phyloP scores from a whole-genome alignment of 495 filamentous ascomycete genomes.

The Hyaloscypha bicolor region DNA sequence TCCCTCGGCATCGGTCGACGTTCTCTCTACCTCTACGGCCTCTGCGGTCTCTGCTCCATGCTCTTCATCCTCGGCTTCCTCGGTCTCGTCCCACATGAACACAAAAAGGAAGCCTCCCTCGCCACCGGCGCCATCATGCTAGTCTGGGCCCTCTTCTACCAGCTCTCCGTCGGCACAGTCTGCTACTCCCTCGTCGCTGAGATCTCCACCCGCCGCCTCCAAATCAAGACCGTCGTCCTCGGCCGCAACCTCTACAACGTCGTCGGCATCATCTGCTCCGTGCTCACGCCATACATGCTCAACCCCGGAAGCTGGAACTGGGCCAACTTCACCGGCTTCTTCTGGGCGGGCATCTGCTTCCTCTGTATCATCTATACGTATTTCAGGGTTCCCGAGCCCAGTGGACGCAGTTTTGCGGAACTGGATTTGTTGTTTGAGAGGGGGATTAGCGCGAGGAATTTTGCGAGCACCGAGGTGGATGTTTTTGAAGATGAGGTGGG shows the following conservation, averaged over 20 bases:
- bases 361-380: conserved; percentile 72
- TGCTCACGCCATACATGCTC: conserved; percentile 76
- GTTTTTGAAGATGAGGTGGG: conserved; percentile 63
- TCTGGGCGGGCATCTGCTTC: conserved; percentile 78
- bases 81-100: conserved; percentile 58
- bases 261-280: conserved; percentile 66
- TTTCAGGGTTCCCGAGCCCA: conserved; percentile 75
- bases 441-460: conserved; percentile 66
- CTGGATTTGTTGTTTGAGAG: conserved; percentile 73
- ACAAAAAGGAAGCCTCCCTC: conserved; percentile 57
- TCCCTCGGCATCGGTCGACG: conserved; percentile 69
- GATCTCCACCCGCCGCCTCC: conserved; percentile 70
- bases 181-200: conserved; percentile 79
- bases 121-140: conserved; percentile 74
- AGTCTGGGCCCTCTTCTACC: conserved; percentile 73
- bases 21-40: conserved; percentile 68
- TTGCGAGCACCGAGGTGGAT: conserved; percentile 63
- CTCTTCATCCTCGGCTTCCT: conserved; percentile 75
- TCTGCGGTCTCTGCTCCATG: conserved; percentile 65
- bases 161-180: conserved; percentile 76
- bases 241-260: conserved; percentile 75
- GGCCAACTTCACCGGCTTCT: conserved; percentile 79
- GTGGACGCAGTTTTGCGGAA: conserved; percentile 72
- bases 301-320: conserved; percentile 76
- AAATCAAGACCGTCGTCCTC: conserved; percentile 76